Evolutionary conservation across 371 early-diverging fungal species (phyloP).

Genomic region (Thermomucor indicae-seudaticae): DNA sequence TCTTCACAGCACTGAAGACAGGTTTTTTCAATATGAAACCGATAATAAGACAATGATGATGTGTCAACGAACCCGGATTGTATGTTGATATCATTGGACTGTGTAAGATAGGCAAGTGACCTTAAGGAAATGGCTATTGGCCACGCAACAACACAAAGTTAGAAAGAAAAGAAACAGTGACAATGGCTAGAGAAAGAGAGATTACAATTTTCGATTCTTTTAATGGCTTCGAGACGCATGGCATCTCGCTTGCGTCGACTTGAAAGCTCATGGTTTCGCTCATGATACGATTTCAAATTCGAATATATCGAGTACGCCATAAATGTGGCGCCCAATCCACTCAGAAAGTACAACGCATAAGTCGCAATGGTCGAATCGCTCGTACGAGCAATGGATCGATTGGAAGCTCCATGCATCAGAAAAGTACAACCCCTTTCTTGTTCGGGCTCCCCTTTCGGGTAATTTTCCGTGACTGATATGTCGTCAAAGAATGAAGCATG

Average conservation of each 20-base stretch:
- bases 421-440: too few species aligned
- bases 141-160: neutral
- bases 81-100: constrained; percentile 61
- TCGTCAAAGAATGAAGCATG: too few species aligned
- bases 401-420: neutral
- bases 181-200: neutral
- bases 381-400: too few species aligned
- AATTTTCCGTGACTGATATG: too few species aligned
- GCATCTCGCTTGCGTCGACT: constrained; percentile 13
- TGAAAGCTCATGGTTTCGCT: constrained; percentile 8
- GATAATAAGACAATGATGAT: neutral
- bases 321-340: constrained; percentile 46
- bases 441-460: too few species aligned
- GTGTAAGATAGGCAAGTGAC: constrained; percentile 57
- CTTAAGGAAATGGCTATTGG: constrained; percentile 46
- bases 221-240: constrained; percentile 21
- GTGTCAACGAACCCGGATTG: constrained; percentile 57
- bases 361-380: neutral
- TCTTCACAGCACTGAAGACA: constrained; percentile 59
- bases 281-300: constrained; percentile 46
- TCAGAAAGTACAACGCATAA: constrained; percentile 24
- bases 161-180: neutral
- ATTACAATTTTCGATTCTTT: constrained; percentile 53
- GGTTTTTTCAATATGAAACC: neutral
- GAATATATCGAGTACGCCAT: constrained; percentile 60